phyloP scores from a whole-genome alignment of 192 early-diverging fungal species.

The Coemansia sp. region DNA sequence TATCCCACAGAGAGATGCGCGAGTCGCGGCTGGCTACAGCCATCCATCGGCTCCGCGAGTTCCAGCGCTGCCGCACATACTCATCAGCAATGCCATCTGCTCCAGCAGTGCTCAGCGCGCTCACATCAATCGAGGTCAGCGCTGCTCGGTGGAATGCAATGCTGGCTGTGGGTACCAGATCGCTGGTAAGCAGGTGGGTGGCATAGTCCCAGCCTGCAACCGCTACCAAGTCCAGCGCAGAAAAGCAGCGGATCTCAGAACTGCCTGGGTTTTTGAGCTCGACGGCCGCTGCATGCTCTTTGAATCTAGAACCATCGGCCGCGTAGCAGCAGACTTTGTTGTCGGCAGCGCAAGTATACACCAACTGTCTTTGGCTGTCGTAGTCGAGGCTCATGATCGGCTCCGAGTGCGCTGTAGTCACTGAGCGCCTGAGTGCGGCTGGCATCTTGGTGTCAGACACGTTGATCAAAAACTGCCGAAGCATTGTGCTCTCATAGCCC shows the following conservation, averaged over 20 bases:
- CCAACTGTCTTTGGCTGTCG: background rate
- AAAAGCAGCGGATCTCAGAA: constrained; percentile 34
- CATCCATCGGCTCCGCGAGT: constrained; percentile 38
- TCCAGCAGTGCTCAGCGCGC: constrained; percentile 16
- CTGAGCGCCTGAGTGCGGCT: background rate
- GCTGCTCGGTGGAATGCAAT: constrained; percentile 38
- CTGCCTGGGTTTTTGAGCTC: constrained; percentile 20
- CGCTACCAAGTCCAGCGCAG: constrained; percentile 11
- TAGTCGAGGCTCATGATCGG: constrained; percentile 42
- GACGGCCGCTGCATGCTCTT: background rate
- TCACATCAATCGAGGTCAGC: constrained; percentile 36
- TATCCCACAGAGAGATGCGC: constrained; percentile 44
- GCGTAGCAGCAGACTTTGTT: constrained; percentile 31
- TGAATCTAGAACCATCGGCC: background rate
- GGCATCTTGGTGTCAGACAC: background rate
- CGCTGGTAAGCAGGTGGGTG: constrained; percentile 15
- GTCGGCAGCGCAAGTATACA: constrained; percentile 48
- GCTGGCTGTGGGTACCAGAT: constrained; percentile 5
- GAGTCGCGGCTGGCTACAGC: constrained; percentile 42
- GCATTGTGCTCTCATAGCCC: constrained; percentile 41
- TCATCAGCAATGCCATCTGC: constrained; percentile 14
- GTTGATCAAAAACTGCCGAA: constrained; percentile 24
- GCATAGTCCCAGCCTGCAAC: constrained; percentile 49
- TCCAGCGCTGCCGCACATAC: constrained; percentile 38
- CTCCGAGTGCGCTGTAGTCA: constrained; percentile 29